Percentiles rank a stretch among this genome's conserved stretches.
Conservation (phyloP, 1,139 yeast genomes). For the Hyphopichia wangnamkhiaoensis region DNA sequence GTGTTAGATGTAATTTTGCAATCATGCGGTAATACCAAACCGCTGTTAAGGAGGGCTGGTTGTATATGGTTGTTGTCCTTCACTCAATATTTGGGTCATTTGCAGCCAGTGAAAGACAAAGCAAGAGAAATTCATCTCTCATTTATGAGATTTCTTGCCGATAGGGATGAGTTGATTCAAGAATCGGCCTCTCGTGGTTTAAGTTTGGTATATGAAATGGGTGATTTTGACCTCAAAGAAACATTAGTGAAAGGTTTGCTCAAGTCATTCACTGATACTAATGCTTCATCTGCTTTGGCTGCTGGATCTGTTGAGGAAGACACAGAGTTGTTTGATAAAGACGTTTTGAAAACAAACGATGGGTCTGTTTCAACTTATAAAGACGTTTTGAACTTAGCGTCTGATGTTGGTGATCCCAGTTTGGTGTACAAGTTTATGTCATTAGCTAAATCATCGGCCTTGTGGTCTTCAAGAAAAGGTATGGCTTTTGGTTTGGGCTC, state of each 20-base stretch:
- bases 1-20: conserved; percentile 51
- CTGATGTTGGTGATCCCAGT: conserved; percentile 95
- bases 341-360: conserved; percentile 74
- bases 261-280: conserved; percentile 74
- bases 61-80: conserved; percentile 86
- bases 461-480: conserved; percentile 94
- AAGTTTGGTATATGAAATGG: conserved; percentile 77
- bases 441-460: conserved; percentile 79
- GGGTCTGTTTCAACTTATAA: conserved; percentile 88
- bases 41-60: conserved; percentile 70
- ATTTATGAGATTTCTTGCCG: conserved; percentile 75
- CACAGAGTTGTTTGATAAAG: conserved; percentile 84
- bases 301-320: conserved; percentile 77
- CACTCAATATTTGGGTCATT: conserved; percentile 69
- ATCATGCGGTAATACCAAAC: conserved; percentile 66
- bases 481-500: conserved; percentile 92
- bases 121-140: conserved; percentile 65
- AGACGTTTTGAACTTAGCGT: conserved; percentile 80
- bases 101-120: conserved; percentile 39
- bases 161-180: conserved; percentile 80
- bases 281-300: conserved; percentile 47
- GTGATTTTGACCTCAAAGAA: conserved; percentile 68
- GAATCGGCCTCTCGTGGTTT: conserved; percentile 92
- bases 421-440: conserved; percentile 94
- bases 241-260: conserved; percentile 74